phyloP scores from a whole-genome alignment of 2,329 filamentous ascomycete genomes.

The Nemania sp. region DNA sequence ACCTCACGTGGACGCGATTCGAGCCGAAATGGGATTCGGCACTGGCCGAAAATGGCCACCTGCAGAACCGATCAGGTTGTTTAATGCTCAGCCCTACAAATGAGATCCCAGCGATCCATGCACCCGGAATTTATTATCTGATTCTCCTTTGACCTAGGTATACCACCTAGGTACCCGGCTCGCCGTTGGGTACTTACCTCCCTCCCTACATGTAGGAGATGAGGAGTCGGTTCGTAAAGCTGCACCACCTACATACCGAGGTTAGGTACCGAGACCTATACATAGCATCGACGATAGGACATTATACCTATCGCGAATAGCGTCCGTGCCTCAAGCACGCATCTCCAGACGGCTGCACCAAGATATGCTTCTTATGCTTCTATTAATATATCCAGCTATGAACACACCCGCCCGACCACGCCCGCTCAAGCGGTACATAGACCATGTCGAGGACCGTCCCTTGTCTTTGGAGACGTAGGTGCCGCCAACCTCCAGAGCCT shows the following conservation, averaged over 20 bases:
- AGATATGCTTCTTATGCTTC: neutral
- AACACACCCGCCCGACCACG: too few relatives aligned
- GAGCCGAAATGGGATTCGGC: slow-evolving; percentile 32
- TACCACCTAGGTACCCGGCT: neutral
- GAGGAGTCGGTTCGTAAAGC: too few relatives aligned
- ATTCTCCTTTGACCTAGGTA: slow-evolving; percentile 3
- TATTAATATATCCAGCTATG: too few relatives aligned
- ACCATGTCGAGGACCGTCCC: neutral
- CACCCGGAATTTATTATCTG: slow-evolving; percentile 11
- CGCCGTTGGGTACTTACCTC: neutral
- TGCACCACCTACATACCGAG: too few relatives aligned
- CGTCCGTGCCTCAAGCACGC: too few relatives aligned
- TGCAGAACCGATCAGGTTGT: slow-evolving; percentile 37
- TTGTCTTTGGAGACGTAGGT: slow-evolving; percentile 12
- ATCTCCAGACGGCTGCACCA: too few relatives aligned
- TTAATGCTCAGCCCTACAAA: slow-evolving; percentile 29
- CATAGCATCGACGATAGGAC: too few relatives aligned
- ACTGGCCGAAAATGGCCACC: slow-evolving; percentile 33
- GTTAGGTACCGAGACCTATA: too few relatives aligned
- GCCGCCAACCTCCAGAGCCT: slow-evolving; percentile 30
- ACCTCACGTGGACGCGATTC: slow-evolving; percentile 33
- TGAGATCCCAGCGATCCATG: slow-evolving; percentile 24
- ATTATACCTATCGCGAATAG: too few relatives aligned
- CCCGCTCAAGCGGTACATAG: too few relatives aligned
- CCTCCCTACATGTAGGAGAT: too few relatives aligned